Evolutionary conservation across 306 rosid species (phyloP).

Genomic region (Ochetophila trinervis): DNA sequence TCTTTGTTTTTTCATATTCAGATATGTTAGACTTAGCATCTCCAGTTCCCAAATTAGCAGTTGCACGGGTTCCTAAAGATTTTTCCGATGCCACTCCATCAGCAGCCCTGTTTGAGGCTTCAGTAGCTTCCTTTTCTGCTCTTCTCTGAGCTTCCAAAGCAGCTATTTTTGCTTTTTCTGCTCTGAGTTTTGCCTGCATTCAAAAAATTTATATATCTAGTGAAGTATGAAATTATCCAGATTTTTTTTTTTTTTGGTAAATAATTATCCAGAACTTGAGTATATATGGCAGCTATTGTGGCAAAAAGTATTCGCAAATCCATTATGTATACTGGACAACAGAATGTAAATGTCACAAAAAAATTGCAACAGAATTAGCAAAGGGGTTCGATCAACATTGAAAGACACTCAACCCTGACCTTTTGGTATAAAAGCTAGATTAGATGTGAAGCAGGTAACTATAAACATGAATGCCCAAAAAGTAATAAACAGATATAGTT

Average conservation of each 20-base stretch:
- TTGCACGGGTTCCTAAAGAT: constrained; percentile 20
- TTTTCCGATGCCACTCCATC: constrained; percentile 33
- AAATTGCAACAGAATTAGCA: too few species aligned
- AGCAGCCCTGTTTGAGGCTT: constrained; percentile 35
- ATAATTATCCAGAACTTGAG: background rate
- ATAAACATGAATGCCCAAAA: background rate
- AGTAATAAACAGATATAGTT: background rate
- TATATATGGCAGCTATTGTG: too few species aligned
- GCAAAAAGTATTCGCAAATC: too few species aligned
- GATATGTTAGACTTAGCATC: constrained; percentile 35
- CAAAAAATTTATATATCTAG: constrained; percentile 5
- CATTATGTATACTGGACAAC: too few species aligned
- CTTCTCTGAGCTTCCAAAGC: constrained; percentile 66
- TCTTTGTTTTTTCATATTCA: constrained; percentile 16
- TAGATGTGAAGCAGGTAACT: constrained; percentile 12
- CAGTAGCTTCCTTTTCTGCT: constrained; percentile 46
- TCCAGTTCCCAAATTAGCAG: constrained; percentile 27
- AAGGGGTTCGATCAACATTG: too few species aligned
- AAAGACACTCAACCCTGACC: too few species aligned
- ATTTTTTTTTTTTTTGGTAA: too few species aligned
- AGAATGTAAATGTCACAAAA: too few species aligned
- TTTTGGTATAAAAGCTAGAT: background rate
- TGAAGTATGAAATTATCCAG: background rate
- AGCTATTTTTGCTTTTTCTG: constrained; percentile 70
- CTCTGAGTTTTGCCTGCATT: constrained; percentile 67